phyloP scores from a whole-genome alignment of 73 alveolate species.

The Tetrahymena borealis region DNA sequence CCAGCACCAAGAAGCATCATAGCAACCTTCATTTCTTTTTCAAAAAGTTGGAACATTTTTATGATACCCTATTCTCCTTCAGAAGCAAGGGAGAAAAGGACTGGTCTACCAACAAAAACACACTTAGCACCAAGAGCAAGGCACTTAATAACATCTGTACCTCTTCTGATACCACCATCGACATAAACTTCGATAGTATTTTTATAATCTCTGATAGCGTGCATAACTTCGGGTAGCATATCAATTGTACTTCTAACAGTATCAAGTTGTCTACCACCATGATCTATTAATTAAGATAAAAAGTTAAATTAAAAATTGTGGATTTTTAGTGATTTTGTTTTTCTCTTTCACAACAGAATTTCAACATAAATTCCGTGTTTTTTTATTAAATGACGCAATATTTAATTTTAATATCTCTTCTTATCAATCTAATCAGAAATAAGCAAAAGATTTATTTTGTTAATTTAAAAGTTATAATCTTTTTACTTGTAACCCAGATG shows the following conservation, averaged over 20 bases:
- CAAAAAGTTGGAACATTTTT: slow-evolving; percentile 49
- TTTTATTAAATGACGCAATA: neutral
- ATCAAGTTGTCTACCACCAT: slow-evolving; percentile 85
- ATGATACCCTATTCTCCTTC: slow-evolving; percentile 71
- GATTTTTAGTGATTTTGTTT: too few species aligned
- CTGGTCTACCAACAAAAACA: slow-evolving; percentile 88
- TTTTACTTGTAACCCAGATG: slow-evolving; percentile 63
- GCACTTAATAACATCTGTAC: slow-evolving; percentile 81
- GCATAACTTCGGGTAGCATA: slow-evolving; percentile 34
- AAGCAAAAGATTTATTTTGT: neutral
- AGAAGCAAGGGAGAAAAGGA: slow-evolving; percentile 58
- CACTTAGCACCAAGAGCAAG: slow-evolving; percentile 84
- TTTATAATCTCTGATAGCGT: slow-evolving; percentile 27
- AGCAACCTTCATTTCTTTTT: slow-evolving; percentile 63
- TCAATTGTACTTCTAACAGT: slow-evolving; percentile 73
- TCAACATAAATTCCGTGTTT: neutral
- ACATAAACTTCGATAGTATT: slow-evolving; percentile 53
- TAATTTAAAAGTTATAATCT: too few species aligned
- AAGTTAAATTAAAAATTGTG: neutral
- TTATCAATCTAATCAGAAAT: neutral
- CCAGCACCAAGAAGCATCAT: slow-evolving; percentile 65
- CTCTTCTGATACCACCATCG: slow-evolving; percentile 93
- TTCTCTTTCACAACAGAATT: neutral
- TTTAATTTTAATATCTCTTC: neutral
- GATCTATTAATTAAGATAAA: slow-evolving; percentile 22